Evolutionary conservation across 208 protist species (phyloP), one percentile per base, ranked within the genome.

Genomic region (Trypanosoma cruzi): DNA sequence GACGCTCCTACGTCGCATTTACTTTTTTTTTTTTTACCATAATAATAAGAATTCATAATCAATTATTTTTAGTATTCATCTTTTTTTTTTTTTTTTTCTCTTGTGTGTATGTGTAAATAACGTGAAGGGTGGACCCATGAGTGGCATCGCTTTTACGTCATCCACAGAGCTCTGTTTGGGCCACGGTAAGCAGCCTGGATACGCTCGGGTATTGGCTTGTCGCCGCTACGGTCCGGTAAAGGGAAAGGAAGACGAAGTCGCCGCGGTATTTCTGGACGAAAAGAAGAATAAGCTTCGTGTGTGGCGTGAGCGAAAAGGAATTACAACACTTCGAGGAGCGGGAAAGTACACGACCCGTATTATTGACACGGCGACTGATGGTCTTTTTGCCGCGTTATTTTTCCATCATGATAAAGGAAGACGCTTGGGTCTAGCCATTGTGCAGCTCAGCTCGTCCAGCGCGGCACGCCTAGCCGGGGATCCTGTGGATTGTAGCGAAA

Each of bases 401-500:
- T 77, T 77, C 32, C 71, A 71, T 67, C 71, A 69, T 46, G 71
- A 77, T 37, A 70, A 77, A 28, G 64, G 64, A 22, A 53, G 64
- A 24, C 56, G 53, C 1, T 44, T 86, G 8, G 69, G 61, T 10
- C 64, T 82, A 34, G 65, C 64, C 11, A 22, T 82, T 31, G 26
- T 83, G 67, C 59, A 64, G 20, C 71, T 79, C 61, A 66, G 62
- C 22, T 26, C 46, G 2, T 42, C 3, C 5, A 64, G 68, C 20
- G 55, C 71, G 3, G 55, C 64, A 22, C 63, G 54, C 32, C 26
- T 76, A 16, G 14, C 20, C n/a, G 50, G 10, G 22, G 67, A 64
- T 42, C 80, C 80, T 29, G 42, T 68, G 4, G 72, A 78, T 40
- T 75, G 71, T 26, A 79, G 69, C 49, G 57, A 66, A 0, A 24